Conservation (phyloP, 768 basidiomycete species). For the Russula foetens region DNA sequence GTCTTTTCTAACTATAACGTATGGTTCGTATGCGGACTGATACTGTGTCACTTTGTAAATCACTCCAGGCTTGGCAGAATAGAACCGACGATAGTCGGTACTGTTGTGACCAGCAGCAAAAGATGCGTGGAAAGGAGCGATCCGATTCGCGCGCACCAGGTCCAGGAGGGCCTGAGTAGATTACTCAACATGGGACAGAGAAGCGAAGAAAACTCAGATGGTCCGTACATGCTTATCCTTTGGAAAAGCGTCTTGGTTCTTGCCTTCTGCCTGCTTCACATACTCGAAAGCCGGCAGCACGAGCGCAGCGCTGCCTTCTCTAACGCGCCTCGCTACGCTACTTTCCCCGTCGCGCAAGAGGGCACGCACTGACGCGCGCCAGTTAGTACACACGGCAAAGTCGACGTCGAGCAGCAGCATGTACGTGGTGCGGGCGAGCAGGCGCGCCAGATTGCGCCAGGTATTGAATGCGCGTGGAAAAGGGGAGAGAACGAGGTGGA, state of each 20-base stretch:
- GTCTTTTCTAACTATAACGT: constrained; percentile 67
- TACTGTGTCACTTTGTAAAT: constrained; percentile 72
- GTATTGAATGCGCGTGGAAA: constrained; percentile 62
- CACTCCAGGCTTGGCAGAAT: constrained; percentile 49
- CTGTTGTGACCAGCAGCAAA: constrained; percentile 79
- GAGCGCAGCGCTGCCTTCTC: constrained; percentile 56
- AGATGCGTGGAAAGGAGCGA: constrained; percentile 70
- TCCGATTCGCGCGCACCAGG: constrained; percentile 45
- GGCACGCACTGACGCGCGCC: constrained; percentile 45
- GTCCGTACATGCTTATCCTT: constrained; percentile 51
- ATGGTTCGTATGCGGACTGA: constrained; percentile 83
- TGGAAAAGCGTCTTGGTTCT: constrained; percentile 53
- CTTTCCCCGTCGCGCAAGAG: constrained; percentile 7
- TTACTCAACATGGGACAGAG: neutral
- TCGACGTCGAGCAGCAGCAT: constrained; percentile 92
- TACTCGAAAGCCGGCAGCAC: constrained; percentile 87
- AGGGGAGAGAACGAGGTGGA: constrained; percentile 77
- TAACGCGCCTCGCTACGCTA: constrained; percentile 38
- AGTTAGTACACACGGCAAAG: constrained; percentile 78
- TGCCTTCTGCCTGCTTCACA: constrained; percentile 52
- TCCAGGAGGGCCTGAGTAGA: constrained; percentile 42
- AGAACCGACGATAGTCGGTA: constrained; percentile 68
- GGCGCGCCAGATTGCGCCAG: constrained; percentile 80
- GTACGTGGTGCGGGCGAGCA: constrained; percentile 76
- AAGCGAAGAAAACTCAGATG: neutral